These are phyloP conservation scores for Phalaenopsis hybrid DNA, from an alignment of 116 monocot species.

Conservation along the genomic window DNA sequence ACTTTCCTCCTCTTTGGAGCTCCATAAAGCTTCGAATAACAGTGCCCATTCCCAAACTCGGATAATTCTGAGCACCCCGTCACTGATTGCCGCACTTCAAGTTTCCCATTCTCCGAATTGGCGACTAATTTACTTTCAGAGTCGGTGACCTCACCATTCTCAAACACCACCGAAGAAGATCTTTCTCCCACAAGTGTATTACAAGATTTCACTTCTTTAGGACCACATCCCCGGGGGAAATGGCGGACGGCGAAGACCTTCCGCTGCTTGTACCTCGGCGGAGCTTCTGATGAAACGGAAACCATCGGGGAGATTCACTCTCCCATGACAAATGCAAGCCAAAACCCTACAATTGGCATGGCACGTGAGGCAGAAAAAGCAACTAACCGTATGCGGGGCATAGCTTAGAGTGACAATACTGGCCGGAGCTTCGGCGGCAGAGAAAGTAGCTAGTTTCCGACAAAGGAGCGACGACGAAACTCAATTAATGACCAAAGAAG, in stretches of 20 bases:
- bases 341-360: background rate
- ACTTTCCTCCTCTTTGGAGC: slow-evolving; percentile 22
- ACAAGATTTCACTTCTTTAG: background rate
- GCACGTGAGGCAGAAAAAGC: background rate
- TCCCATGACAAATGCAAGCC: background rate
- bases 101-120: background rate
- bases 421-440: background rate
- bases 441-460: too few relatives aligned
- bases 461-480: background rate
- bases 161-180: background rate
- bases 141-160: background rate
- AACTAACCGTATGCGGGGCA: background rate
- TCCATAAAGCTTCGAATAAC: slow-evolving; percentile 10
- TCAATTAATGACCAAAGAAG: background rate
- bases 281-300: background rate
- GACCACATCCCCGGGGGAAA: slow-evolving; percentile 16
- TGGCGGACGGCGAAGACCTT: slow-evolving; percentile 7
- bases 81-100: background rate
- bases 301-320: background rate
- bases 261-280: slow-evolving; percentile 6
- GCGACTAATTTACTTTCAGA: background rate
- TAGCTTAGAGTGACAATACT: background rate
- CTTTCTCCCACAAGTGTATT: background rate
- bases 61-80: background rate
- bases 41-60: slow-evolving; percentile 3